Evolutionary conservation across 495 filamentous ascomycete genomes (phyloP).

Genomic region (Aspergillus sclerotioniger): DNA sequence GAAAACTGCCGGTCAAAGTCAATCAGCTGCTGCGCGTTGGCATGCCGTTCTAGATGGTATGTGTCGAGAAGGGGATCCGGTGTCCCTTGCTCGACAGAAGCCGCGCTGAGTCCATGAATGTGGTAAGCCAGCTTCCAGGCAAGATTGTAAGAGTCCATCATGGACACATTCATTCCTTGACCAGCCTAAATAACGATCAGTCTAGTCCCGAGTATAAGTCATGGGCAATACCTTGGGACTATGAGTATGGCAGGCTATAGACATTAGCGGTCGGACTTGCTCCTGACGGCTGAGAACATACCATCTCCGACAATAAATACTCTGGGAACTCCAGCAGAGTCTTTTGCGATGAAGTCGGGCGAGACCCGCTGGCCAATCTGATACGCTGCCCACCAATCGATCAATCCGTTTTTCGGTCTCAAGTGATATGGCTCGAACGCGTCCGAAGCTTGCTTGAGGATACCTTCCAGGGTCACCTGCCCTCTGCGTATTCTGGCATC

Average conservation of each 20-base stretch:
- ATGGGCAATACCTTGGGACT: slow-evolving; percentile 13
- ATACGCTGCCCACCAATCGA: slow-evolving; percentile 33
- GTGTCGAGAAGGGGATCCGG: slow-evolving; percentile 59
- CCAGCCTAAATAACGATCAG: slow-evolving; percentile 46
- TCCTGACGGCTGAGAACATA: slow-evolving; percentile 17
- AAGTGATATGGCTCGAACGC: slow-evolving; percentile 37
- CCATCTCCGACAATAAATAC: slow-evolving; percentile 62
- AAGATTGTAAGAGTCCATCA: slow-evolving; percentile 77
- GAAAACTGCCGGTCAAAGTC: slow-evolving; percentile 65
- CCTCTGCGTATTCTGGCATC: slow-evolving; percentile 22
- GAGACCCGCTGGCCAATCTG: slow-evolving; percentile 38
- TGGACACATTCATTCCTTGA: slow-evolving; percentile 84
- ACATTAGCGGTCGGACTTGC: background rate
- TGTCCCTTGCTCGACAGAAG: background rate
- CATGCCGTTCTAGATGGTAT: slow-evolving; percentile 65
- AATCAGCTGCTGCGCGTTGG: slow-evolving; percentile 67
- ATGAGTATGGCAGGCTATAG: slow-evolving; percentile 17
- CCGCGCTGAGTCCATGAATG: slow-evolving; percentile 54
- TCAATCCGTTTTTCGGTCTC: slow-evolving; percentile 17
- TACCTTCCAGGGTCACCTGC: slow-evolving; percentile 30
- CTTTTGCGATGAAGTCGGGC: slow-evolving; percentile 43
- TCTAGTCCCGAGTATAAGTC: background rate
- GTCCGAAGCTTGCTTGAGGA: slow-evolving; percentile 29
- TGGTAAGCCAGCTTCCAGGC: slow-evolving; percentile 79
- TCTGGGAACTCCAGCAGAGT: slow-evolving; percentile 31